These are phyloP conservation scores for Theobroma cacao DNA, from an alignment of 345 rosid species.

Conservation along the genomic window DNA sequence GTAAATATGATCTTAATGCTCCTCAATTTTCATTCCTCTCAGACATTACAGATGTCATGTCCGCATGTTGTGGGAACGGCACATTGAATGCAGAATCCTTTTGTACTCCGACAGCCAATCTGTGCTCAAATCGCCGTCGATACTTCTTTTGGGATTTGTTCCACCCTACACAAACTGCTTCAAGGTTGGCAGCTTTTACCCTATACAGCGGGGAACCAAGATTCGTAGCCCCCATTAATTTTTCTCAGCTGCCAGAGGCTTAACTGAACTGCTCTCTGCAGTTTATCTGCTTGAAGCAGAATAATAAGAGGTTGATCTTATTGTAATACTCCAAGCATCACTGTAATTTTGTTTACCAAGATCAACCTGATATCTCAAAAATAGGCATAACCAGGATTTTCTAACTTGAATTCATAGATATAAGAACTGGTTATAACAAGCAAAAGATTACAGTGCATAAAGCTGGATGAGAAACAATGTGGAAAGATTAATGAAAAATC, in stretches of 20 bases:
- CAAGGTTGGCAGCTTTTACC: conserved; percentile 43
- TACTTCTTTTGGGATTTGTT: conserved; percentile 55
- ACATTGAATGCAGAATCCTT: conserved; percentile 25
- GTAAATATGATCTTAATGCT: background rate
- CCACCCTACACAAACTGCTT: conserved; percentile 51
- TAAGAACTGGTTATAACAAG: background rate
- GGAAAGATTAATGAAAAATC: background rate
- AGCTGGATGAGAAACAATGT: background rate
- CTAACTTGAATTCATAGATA: background rate
- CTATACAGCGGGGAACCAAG: conserved; percentile 36
- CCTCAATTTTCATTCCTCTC: conserved; percentile 4
- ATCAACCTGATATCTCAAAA: background rate
- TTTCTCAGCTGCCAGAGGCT: conserved; percentile 41
- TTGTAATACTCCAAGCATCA: background rate
- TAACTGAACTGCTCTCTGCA: background rate
- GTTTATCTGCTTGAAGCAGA: background rate
- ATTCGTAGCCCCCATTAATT: conserved; percentile 48
- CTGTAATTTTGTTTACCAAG: background rate
- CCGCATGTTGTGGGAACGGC: conserved; percentile 45
- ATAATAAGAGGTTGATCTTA: background rate
- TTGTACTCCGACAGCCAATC: conserved; percentile 26
- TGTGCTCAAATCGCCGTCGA: conserved; percentile 31
- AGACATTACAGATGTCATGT: conserved; percentile 41
- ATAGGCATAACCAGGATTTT: background rate
- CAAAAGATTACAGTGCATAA: background rate